Evolutionary conservation across 192 early-diverging fungal species (phyloP).

Genomic region (Pilaira anomala): DNA sequence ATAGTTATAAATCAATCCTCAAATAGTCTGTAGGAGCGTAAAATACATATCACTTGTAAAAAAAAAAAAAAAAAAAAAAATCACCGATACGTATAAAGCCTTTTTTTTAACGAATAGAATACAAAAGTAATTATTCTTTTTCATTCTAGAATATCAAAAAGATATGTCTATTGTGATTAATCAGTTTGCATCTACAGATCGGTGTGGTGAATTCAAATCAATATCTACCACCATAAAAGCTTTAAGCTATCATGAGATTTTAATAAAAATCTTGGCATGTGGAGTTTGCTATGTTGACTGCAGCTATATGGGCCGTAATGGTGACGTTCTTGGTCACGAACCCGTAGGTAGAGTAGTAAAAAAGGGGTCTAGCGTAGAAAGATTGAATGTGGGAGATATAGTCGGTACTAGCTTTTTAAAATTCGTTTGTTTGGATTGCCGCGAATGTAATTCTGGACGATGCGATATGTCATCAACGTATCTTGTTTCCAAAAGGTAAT

Average conservation of each 20-base stretch:
- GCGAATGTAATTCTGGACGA: slow-evolving; percentile 49
- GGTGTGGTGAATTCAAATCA: no score
- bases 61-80: no score
- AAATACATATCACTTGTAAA: no score
- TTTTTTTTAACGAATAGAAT: no score
- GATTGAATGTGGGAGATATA: slow-evolving; percentile 55
- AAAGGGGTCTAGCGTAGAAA: slow-evolving; percentile 52
- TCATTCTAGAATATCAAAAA: no score
- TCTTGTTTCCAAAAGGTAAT: slow-evolving; percentile 49
- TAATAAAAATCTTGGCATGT: slow-evolving; percentile 2
- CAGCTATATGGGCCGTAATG: background rate
- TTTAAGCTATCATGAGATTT: background rate
- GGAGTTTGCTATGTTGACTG: background rate
- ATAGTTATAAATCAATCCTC: no score
- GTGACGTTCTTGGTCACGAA: slow-evolving; percentile 55
- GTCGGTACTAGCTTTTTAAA: slow-evolving; percentile 59
- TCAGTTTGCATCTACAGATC: no score
- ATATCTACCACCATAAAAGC: no score
- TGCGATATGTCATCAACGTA: slow-evolving; percentile 46
- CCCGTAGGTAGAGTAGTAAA: slow-evolving; percentile 61
- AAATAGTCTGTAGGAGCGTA: no score
- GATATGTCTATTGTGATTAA: no score
- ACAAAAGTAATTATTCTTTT: no score
- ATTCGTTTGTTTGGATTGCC: slow-evolving; percentile 51
- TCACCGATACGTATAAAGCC: no score